Evolutionary conservation across 768 basidiomycete species (phyloP), one percentile per base, ranked within the genome.

Genomic region (Lentinula aciculospora): DNA sequence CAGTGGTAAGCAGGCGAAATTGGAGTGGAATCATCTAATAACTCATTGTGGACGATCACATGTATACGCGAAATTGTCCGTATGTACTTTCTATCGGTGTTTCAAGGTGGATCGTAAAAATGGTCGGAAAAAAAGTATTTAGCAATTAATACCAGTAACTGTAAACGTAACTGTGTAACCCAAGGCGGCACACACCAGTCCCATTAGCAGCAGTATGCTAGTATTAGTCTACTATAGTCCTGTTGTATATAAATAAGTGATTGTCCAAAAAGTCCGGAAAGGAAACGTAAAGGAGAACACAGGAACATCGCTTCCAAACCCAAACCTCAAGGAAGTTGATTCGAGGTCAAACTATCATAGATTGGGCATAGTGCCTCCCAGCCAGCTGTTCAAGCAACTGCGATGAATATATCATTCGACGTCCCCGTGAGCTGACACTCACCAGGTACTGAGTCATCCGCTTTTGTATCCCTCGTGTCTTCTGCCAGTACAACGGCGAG

Each of bases 401-500:
- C 8, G 15, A 21, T 49, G 9, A n/a, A 2, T 19, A 4, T 17
- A 4, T 4, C 19, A 8, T 29, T 29, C 47, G 17, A 4, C 13
- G 37, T 15, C 27, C 53, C 34, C 4, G 19, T 21, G 4, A 27
- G 39, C 19, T 39, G 28, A 28, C 31, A 45, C 67, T 27, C 57
- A 73, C 69, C 45, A 28, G 66, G 67, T 12, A 56, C 53, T 4
- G 57, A 59, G 9, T 62, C 57, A 25, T 59, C 63, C 48, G 59
- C 59, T 3, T 60, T 59, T 5, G 68, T 60, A 5, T 63, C 60
- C 3, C 54, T 47, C 6, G 63, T 62, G 57, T 74, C 70, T 58
- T 76, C 73, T 17, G 72, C 72, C 36, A 77, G 71, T 4, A 75
- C 69, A 19, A 73, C 63, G 9, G 75, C 73, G 28, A 76, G 66